Evolutionary conservation across 2,329 filamentous ascomycete species (phyloP).

Genomic region (Hypomyces perniciosus): DNA sequence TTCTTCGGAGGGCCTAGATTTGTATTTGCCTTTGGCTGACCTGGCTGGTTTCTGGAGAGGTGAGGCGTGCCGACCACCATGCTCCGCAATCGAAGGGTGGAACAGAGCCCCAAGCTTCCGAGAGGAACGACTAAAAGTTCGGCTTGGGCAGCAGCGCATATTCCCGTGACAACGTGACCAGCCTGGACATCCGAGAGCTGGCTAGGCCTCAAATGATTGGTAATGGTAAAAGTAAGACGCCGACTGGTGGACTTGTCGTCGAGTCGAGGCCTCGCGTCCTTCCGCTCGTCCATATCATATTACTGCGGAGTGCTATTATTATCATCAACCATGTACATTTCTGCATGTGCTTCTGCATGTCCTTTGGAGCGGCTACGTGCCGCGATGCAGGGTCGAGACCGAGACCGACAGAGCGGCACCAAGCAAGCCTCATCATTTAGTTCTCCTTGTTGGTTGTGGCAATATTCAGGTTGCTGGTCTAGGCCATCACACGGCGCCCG

Average conservation of each 20-base stretch:
- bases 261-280: slow-evolving; percentile 5
- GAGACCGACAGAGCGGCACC: slow-evolving; percentile 8
- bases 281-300: neutral
- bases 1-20: neutral
- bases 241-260: neutral
- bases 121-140: neutral
- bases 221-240: neutral
- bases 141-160: neutral
- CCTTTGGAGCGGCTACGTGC: neutral
- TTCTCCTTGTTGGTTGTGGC: no score
- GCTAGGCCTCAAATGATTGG: neutral
- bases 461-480: neutral
- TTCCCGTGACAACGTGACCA: neutral
- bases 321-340: neutral
- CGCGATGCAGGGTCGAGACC: neutral
- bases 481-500: neutral
- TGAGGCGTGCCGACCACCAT: no score
- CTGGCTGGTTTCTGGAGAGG: neutral
- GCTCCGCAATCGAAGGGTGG: slow-evolving; percentile 3
- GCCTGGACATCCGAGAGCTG: neutral
- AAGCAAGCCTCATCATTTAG: neutral
- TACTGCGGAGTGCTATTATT: neutral
- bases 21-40: neutral
- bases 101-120: neutral
- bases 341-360: slow-evolving; percentile 4